A percentile compares a stretch with the other conserved stretches of the same genome.
Evolutionary conservation across 768 basidiomycete genomes (phyloP).

Genomic region (Cantharellus anzutake): DNA sequence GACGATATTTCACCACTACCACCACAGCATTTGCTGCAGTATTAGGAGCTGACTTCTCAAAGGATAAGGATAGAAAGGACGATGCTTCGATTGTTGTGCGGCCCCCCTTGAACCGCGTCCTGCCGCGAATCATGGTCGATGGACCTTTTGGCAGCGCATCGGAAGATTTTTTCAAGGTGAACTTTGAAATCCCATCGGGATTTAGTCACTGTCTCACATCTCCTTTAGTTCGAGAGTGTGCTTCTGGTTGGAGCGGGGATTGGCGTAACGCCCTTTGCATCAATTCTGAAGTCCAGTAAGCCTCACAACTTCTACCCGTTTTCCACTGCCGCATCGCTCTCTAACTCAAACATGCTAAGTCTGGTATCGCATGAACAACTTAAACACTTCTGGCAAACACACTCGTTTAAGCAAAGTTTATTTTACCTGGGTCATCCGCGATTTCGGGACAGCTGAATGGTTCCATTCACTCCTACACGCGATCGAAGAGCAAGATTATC

Average conservation of each 20-base stretch:
- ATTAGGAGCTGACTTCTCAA: slow-evolving; percentile 67
- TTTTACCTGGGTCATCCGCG: slow-evolving; percentile 91
- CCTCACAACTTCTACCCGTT: slow-evolving; percentile 9
- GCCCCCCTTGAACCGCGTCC: slow-evolving; percentile 44
- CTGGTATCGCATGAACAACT: slow-evolving; percentile 92
- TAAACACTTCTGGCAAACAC: slow-evolving; percentile 41
- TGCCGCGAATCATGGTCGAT: slow-evolving; percentile 90
- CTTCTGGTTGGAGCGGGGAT: slow-evolving; percentile 88
- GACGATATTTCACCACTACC: neutral
- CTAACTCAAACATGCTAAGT: slow-evolving; percentile 61
- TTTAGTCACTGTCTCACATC: neutral
- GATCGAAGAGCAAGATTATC: slow-evolving; percentile 51
- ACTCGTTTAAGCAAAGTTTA: slow-evolving; percentile 83
- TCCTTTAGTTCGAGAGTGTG: slow-evolving; percentile 47
- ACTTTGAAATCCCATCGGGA: neutral
- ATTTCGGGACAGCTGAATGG: slow-evolving; percentile 79
- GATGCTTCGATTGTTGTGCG: slow-evolving; percentile 42
- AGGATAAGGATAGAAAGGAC: slow-evolving; percentile 17
- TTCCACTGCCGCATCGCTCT: slow-evolving; percentile 13
- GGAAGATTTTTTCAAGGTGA: slow-evolving; percentile 65
- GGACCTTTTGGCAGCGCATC: slow-evolving; percentile 87
- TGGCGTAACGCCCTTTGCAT: slow-evolving; percentile 91
- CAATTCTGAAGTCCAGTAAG: slow-evolving; percentile 33
- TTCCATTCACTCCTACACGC: slow-evolving; percentile 88
- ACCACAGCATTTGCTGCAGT: slow-evolving; percentile 43